These are phyloP conservation scores for Corymbia calophylla DNA, from an alignment of 441 rosid species.

Conservation along the genomic window DNA sequence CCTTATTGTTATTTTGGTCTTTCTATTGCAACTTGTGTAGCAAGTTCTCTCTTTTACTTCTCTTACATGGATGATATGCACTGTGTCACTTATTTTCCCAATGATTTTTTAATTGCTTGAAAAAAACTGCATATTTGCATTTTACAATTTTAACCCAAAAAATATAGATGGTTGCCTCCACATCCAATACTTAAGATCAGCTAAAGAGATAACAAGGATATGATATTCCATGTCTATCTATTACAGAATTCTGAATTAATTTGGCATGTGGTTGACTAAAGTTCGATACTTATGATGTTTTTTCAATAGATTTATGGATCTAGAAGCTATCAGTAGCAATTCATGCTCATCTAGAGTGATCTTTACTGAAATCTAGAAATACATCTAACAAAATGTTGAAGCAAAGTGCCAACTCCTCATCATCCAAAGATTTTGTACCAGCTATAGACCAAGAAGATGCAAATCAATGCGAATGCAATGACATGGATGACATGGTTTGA, in stretches of 20 bases:
- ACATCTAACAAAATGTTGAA: background rate
- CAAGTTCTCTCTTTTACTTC: background rate
- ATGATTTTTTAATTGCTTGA: background rate
- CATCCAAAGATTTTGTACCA: constrained; percentile 69
- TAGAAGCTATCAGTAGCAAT: background rate
- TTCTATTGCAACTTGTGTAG: background rate
- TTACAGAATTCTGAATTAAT: background rate
- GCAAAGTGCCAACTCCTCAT: constrained; percentile 13
- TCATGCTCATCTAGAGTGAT: background rate
- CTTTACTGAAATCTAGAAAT: background rate
- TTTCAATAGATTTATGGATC: too few relatives aligned
- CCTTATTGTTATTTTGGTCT: background rate
- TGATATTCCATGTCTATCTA: background rate
- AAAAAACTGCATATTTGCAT: background rate
- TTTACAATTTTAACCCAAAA: too few relatives aligned
- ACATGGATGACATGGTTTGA: constrained; percentile 69
- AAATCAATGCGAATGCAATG: constrained; percentile 55
- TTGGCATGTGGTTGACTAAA: background rate
- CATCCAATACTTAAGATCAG: background rate
- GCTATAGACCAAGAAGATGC: constrained; percentile 59
- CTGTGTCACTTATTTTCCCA: background rate
- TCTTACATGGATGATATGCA: background rate
- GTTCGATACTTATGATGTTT: background rate
- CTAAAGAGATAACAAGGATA: background rate
- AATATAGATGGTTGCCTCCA: background rate